Base-by-base conservation (phyloP, 2,329 filamentous ascomycete species). In the Epicoccum sorghinum region DNA sequence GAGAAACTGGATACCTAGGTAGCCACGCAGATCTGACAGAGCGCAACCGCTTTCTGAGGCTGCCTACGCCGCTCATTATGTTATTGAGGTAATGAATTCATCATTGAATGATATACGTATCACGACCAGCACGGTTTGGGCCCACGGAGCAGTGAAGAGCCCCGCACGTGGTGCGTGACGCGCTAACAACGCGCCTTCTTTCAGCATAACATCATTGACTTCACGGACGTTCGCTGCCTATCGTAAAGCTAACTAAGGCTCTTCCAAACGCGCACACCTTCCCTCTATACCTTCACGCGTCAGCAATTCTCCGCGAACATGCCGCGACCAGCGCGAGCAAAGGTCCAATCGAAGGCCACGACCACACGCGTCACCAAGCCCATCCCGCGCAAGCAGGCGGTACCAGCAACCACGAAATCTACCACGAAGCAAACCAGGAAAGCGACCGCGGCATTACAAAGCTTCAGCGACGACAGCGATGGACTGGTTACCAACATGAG, bases 401-500 rank as follows among this genome's bases (percentile, higher is more conserved):
- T 50, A 43, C 57, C 66, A 55, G 39, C 60, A 51, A 29, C 43
- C 39, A 39, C 55, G 27, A 60, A 68, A 56, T 35, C 62, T 12
- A 51, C 59, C n/a, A 41, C 64, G 55, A 53, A 61, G 25, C 53
- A 57, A 30, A 55, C 56, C 24, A 59, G 36, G n/a, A 62, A 61
- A 22, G 45, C 47, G 12, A 48, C 41, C 6, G 57, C 68, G 23
- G 47, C 53, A 22, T 36, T 58, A 23, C 58, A 68, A 12, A 65
- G 52, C 45, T 62, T 69, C 58, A 74, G 72, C 55, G 70, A 74
- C 36, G 74, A 76, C 48, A 72, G 69, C 53, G 70, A 75, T 63
- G 70, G 72, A 3, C 61, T 75, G 9, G 68, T 74, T 22, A 67
- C 65, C 5, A 73, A 59, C 45, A 54, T 64, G 14, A 60, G 47